Evolutionary conservation across 352 stramenopile genomes (phyloP), one percentile per base, ranked within the genome.

Genomic region (Globisporangium acanthophoron): DNA sequence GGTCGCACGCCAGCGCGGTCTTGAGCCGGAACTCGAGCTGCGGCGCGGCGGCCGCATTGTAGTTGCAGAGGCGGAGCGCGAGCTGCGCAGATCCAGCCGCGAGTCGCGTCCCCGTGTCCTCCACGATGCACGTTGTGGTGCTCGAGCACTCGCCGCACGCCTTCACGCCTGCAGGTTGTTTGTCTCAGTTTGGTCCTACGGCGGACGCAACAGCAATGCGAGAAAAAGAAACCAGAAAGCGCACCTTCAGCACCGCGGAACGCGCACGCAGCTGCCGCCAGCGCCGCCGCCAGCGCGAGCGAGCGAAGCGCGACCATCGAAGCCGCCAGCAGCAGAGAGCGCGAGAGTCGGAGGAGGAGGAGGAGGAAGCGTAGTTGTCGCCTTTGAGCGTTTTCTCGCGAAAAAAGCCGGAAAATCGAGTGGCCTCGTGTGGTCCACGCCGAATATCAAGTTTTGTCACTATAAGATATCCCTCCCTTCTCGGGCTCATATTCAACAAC

Each of bases 31-130:
- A 86, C 37, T 57, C 58, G 3, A 90, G 31, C 24, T 49, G 54
- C 56, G 78, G 79, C 31, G 65, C 65, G 37, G 66, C 55, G 49
- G 49, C 35, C 27, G 49, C 64, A 55, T 86, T 76, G 53, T 73
- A 90, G 62, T 92, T 90, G 73, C 84, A 93, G 55, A 90, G 67
- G 33, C 80, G 70, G 40, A 93, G 51, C 16, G 48, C 59, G 24
- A 90, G 48, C 45, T 70, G 71, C 48, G 66, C 70, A 37, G 68
- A 64, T 33, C 76, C 76, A 12, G 66, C 76, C 33, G 57, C 65
- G 12, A 91, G 41, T 5, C 52, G 48, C 31, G 69, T 68, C 9
- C 58, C 48, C 9, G 62, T 58, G 58, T 70, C 65, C 55, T 90
- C 76, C 39, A 91, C 64, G 41, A 93, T 68, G 59, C 84, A 93